Evolutionary conservation across 1,139 yeast species (phyloP).

Genomic region (Hemisphaericaspora xylanilytica): DNA sequence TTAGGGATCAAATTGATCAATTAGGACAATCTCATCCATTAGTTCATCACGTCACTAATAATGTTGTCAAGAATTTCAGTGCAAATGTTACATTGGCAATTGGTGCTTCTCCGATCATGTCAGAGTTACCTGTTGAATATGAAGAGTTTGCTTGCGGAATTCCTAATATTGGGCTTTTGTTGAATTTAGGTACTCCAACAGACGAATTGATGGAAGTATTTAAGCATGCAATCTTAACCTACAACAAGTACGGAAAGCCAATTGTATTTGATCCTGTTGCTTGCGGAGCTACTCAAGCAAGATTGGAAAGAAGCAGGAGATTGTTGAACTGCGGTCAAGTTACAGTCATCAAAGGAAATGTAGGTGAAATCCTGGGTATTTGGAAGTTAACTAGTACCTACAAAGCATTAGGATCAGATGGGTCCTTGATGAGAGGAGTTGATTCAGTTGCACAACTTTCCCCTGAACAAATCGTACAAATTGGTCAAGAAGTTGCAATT

Average conservation of each 20-base stretch:
- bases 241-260: constrained; percentile 57
- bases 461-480: constrained; percentile 29
- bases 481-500: constrained; percentile 53
- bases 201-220: constrained; percentile 43
- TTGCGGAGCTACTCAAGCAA: constrained; percentile 71
- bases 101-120: constrained; percentile 91
- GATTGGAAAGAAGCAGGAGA: constrained; percentile 48
- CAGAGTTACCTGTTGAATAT: constrained; percentile 71
- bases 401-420: constrained; percentile 37
- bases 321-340: constrained; percentile 59
- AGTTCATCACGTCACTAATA: constrained; percentile 85
- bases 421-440: constrained; percentile 67
- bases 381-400: constrained; percentile 31
- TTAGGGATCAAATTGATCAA: constrained; percentile 6
- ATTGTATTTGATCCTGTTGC: constrained; percentile 91
- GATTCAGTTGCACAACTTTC: constrained; percentile 49
- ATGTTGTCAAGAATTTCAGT: constrained; percentile 84
- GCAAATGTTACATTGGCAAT: constrained; percentile 87
- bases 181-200: constrained; percentile 78
- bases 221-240: constrained; percentile 53
- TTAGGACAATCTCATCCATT: constrained; percentile 44
- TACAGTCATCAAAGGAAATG: constrained; percentile 80
- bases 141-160: constrained; percentile 56
- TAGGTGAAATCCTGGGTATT: constrained; percentile 68
- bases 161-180: constrained; percentile 55